phyloP scores from a whole-genome alignment of 2,329 filamentous ascomycete genomes.

The Beauveria brongniartii region DNA sequence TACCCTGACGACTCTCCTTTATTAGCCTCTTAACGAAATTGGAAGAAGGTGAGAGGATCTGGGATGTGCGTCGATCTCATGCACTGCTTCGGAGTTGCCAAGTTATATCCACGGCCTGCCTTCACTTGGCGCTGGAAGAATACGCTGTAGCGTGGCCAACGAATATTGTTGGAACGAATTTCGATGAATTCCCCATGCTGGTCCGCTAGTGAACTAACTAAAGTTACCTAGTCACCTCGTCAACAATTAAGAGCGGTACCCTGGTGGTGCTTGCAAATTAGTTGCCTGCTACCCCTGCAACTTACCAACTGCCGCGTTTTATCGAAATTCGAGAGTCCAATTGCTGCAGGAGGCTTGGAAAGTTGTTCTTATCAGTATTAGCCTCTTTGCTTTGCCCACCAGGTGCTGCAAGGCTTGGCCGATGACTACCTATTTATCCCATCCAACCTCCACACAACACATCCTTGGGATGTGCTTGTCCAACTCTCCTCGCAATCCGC shows the following conservation, averaged over 20 bases:
- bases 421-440: background rate
- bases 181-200: background rate
- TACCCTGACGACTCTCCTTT: background rate
- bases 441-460: background rate
- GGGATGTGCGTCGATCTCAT: background rate
- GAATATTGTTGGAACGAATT: background rate
- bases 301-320: conserved; percentile 4
- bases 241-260: background rate
- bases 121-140: background rate
- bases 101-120: background rate
- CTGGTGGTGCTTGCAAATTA: background rate
- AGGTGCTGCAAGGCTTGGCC: background rate
- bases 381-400: background rate
- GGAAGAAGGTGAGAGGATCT: background rate
- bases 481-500: background rate
- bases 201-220: background rate
- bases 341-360: background rate
- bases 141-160: background rate
- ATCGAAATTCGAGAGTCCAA: background rate
- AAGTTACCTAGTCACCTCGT: too few species aligned
- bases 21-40: background rate
- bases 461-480: background rate
- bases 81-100: background rate
- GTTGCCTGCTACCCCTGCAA: background rate
- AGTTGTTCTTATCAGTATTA: background rate